Evolutionary conservation across 768 basidiomycete species (phyloP), one percentile per base, ranked within the genome.

Genomic region (Boletus eberwhitei): DNA sequence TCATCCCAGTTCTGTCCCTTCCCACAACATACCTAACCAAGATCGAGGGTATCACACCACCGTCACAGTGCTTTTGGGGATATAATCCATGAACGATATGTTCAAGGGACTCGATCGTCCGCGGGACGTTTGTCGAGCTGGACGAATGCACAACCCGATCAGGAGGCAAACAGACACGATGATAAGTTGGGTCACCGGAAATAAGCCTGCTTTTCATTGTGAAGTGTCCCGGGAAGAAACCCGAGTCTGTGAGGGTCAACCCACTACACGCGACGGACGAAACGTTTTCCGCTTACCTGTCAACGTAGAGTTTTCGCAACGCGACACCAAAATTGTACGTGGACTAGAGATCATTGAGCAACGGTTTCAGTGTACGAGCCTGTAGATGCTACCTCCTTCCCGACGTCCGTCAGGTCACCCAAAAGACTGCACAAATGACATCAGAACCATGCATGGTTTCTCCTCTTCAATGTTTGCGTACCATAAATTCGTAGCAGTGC

Each of bases 51-150:
- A 76, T 57, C 13, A 76, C 71, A n/a, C 68, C 66, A 14, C 71
- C 60, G 8, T 68, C 69, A 58, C 79, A 83, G 63, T 81, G 81
- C 5, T 69, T 57, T 8, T 72, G 69, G 2, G 86, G 87, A 61
- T 90, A 92, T 44, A 93, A 66, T 2, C 89, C 89, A 47, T 84
- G 77, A n/a, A 88, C 74, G 35, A 91, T 75, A 58, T 92, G 84
- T 59, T 87, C 84, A 17, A 90, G 70, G 0, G 85, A 85, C 60
- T 91, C 87, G 16, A 85, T 83, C 6, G 89, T 91, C 34, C 90
- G 77, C 0, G 88, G 81, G 67, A 93, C 82, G 63, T 88, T 87
- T 2, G 90, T 93, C 16, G 82, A 86, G 44, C 86, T 85, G 47
- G 9, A 52, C 26, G 34, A 51, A 52, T 24, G 38, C 8, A 17